These are phyloP conservation scores for Penicillium cinerascens DNA, from an alignment of 495 filamentous ascomycete genomes.

Conservation along the genomic window DNA sequence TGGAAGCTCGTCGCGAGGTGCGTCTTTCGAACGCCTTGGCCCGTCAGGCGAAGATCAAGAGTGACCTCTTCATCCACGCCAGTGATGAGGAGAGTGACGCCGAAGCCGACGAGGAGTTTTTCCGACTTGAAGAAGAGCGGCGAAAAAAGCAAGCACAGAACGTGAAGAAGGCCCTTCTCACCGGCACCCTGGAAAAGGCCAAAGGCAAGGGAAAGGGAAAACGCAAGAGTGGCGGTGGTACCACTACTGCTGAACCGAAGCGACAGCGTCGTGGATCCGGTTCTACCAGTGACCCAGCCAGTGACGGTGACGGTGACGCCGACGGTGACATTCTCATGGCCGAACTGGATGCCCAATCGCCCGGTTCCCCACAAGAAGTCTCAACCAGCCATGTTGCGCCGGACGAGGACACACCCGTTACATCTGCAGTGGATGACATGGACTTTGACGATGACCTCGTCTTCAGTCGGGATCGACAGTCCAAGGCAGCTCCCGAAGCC, in stretches of 20 bases:
- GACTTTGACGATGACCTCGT: slow-evolving; percentile 40
- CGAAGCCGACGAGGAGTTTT: slow-evolving; percentile 65
- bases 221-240: slow-evolving; percentile 28
- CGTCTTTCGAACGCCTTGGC: slow-evolving; percentile 56
- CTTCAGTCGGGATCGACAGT: slow-evolving; percentile 28
- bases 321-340: slow-evolving; percentile 39
- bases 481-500: slow-evolving; percentile 4
- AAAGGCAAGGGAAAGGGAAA: slow-evolving; percentile 28
- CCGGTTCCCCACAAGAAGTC: slow-evolving; percentile 14
- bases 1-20: slow-evolving; percentile 51
- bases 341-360: slow-evolving; percentile 22
- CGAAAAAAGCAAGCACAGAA: slow-evolving; percentile 48
- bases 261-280: slow-evolving; percentile 32
- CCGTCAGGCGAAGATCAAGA: slow-evolving; percentile 76
- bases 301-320: slow-evolving; percentile 30
- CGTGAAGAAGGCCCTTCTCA: slow-evolving; percentile 49
- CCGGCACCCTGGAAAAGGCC: slow-evolving; percentile 48
- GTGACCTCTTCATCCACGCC: slow-evolving; percentile 70
- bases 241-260: slow-evolving; percentile 23
- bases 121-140: slow-evolving; percentile 60
- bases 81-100: slow-evolving; percentile 79
- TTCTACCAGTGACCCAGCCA: slow-evolving; percentile 20
- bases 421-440: slow-evolving; percentile 33
- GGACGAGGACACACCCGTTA: slow-evolving; percentile 29
- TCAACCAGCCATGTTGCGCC: slow-evolving; percentile 20